Evolutionary conservation across 2,329 filamentous ascomycete species (phyloP).

Genomic region (Sarocladium oryzae): DNA sequence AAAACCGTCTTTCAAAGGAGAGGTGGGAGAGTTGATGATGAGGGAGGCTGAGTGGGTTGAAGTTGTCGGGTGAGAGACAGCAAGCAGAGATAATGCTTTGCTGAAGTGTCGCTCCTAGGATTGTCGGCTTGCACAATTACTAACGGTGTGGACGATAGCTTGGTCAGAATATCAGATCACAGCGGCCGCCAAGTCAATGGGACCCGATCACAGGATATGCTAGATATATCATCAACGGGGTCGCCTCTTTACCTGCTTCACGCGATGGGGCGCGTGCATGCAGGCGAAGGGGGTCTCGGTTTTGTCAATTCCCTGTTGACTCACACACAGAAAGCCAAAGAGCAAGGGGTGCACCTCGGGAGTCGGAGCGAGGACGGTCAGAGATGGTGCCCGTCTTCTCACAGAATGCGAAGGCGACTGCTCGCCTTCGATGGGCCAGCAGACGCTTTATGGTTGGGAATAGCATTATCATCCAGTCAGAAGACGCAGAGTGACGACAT

Average conservation of each 20-base stretch:
- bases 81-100: background rate
- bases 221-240: slow-evolving; percentile 7
- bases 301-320: slow-evolving; percentile 8
- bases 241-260: slow-evolving; percentile 7
- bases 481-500: slow-evolving; percentile 12
- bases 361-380: slow-evolving; percentile 9
- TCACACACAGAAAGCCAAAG: slow-evolving; percentile 7
- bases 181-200: slow-evolving; percentile 22
- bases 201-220: slow-evolving; percentile 12
- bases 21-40: background rate
- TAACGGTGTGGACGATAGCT: slow-evolving; percentile 10
- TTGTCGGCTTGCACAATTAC: slow-evolving; percentile 16
- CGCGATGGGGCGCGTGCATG: background rate
- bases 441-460: slow-evolving; percentile 9
- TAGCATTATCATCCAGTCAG: background rate
- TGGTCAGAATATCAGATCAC: slow-evolving; percentile 11
- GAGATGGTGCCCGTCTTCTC: slow-evolving; percentile 9
- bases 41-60: background rate
- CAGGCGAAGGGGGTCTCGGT: slow-evolving; percentile 1
- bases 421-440: background rate
- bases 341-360: slow-evolving; percentile 12
- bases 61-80: slow-evolving; percentile 4
- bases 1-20: background rate
- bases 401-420: slow-evolving; percentile 8
- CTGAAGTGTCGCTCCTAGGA: slow-evolving; percentile 13